Conservation (phyloP, 257 asterid species). For the Fraxinus cuspidata region DNA sequence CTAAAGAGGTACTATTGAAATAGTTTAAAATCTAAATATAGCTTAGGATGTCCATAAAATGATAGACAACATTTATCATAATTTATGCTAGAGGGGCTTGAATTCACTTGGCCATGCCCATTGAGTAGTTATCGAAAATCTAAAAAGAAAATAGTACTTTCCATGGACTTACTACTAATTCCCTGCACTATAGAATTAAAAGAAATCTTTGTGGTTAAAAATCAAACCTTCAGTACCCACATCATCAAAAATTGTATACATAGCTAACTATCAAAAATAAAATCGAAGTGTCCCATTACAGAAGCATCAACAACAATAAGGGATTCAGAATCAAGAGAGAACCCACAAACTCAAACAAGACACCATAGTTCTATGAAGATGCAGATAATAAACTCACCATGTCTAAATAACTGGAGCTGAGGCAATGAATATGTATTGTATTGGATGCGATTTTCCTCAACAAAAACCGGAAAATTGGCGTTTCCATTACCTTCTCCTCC, state of each 20-base stretch:
- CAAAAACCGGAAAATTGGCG: conserved; percentile 35
- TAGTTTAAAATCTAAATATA: not conserved
- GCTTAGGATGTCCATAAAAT: not conserved
- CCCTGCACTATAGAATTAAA: not conserved
- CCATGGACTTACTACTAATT: not conserved
- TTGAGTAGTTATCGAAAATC: not conserved
- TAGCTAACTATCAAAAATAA: not conserved
- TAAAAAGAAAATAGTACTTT: not conserved
- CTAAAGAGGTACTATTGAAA: not conserved
- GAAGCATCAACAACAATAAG: conserved; percentile 5
- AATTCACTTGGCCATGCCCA: not conserved
- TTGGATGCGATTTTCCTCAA: conserved; percentile 47
- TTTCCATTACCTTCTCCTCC: conserved; percentile 62
- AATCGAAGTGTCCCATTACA: conserved; percentile 14
- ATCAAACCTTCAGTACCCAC: not conserved
- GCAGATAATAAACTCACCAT: conserved; percentile 43
- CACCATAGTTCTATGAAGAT: conserved; percentile 27
- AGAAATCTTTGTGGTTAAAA: not conserved
- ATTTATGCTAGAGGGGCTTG: not conserved
- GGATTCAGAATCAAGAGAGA: conserved; percentile 10
- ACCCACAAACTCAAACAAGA: conserved; percentile 21
- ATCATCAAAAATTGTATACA: not conserved
- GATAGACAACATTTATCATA: not conserved
- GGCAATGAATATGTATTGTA: conserved; percentile 50
- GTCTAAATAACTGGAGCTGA: conserved; percentile 68